These are phyloP conservation scores for Kazachstania sp. DNA, from an alignment of 1,139 yeast species.

Conservation along the genomic window DNA sequence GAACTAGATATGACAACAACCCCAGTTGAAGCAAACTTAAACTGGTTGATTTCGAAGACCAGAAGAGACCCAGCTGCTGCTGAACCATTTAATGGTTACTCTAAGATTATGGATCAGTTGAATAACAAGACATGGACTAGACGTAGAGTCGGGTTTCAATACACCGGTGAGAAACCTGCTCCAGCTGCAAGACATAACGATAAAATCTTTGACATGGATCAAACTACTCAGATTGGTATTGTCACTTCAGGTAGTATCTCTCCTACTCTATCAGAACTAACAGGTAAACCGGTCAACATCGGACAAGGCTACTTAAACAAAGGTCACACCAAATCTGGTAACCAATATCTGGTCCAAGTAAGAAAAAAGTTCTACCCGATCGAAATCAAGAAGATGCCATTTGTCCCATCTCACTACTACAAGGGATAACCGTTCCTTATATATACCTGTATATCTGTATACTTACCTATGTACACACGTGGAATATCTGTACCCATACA, in stretches of 20 bases:
- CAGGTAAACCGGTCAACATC: constrained; percentile 40
- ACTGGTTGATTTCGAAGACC: constrained; percentile 82
- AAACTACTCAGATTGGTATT: constrained; percentile 52
- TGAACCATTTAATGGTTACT: constrained; percentile 67
- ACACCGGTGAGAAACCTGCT: constrained; percentile 71
- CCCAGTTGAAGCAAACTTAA: constrained; percentile 80
- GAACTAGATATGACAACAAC: constrained; percentile 75
- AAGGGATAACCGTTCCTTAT: constrained; percentile 8
- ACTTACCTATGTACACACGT: not conserved
- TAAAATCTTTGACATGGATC: constrained; percentile 47
- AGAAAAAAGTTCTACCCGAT: constrained; percentile 80
- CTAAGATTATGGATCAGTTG: constrained; percentile 60
- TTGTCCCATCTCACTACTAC: constrained; percentile 66
- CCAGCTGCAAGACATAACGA: constrained; percentile 92
- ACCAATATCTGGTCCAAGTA: constrained; percentile 62
- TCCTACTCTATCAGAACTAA: constrained; percentile 56
- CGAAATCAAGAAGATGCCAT: constrained; percentile 70
- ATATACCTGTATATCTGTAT: not conserved
- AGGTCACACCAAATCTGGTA: constrained; percentile 65
- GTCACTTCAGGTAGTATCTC: constrained; percentile 89
- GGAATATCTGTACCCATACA: too few species aligned
- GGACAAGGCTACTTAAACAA: constrained; percentile 87
- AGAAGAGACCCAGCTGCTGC: constrained; percentile 45
- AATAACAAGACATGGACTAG: constrained; percentile 50
- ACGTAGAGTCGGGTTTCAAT: constrained; percentile 62